Evolutionary conservation across 306 rosid genomes (phyloP).

Genomic region (Rosa persica): DNA sequence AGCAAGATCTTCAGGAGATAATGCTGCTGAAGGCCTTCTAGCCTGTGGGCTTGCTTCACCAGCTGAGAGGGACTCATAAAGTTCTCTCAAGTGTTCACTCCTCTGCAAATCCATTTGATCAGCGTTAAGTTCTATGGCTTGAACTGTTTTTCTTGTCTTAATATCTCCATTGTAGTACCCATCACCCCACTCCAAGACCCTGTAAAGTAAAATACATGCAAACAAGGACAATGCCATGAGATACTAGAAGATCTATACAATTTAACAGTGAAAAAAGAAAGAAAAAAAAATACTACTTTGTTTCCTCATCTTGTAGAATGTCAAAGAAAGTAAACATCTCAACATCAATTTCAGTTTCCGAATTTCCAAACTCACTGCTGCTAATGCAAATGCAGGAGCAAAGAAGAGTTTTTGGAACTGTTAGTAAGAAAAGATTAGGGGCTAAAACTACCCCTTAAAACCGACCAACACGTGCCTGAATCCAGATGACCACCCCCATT

Average conservation of each 20-base stretch:
- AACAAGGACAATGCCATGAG: constrained; percentile 2
- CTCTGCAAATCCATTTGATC: constrained; percentile 73
- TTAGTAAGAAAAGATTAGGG: background rate
- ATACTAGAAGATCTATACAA: background rate
- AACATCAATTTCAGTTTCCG: background rate
- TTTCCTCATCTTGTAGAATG: background rate
- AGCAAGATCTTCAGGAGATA: constrained; percentile 85
- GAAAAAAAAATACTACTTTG: background rate
- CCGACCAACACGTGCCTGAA: constrained; percentile 8
- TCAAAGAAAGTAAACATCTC: background rate
- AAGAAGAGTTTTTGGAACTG: background rate
- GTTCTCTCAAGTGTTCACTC: constrained; percentile 69
- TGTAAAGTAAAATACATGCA: constrained; percentile 17
- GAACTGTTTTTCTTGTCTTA: constrained; percentile 81
- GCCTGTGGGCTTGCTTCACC: constrained; percentile 57
- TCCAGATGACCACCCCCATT: background rate
- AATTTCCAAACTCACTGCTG: constrained; percentile 4
- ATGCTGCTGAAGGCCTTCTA: constrained; percentile 71
- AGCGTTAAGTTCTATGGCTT: constrained; percentile 59
- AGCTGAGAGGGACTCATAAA: constrained; percentile 58
- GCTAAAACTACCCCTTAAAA: background rate
- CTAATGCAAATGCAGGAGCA: background rate
- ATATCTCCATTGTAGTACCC: constrained; percentile 94
- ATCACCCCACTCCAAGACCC: constrained; percentile 78
- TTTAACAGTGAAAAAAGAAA: background rate